Conservation (phyloP, 2,329 filamentous ascomycete genomes). For the Aspergillus uvarum region DNA sequence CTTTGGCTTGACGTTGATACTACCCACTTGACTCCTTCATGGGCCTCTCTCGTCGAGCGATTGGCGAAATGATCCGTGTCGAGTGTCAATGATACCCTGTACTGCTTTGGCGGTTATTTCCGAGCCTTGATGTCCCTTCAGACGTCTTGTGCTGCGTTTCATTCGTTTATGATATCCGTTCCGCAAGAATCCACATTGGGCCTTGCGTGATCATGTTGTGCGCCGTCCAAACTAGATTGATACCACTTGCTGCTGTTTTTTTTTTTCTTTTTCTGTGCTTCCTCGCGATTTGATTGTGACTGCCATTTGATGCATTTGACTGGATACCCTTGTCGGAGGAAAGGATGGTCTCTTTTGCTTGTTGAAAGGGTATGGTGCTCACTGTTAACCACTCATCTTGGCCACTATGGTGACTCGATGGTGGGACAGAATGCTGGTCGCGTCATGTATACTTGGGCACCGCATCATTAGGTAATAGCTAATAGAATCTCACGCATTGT, state of each 20-base stretch:
- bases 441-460: slow-evolving; percentile 25
- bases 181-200: slow-evolving; percentile 30
- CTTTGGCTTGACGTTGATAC: slow-evolving; percentile 14
- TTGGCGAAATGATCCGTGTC: slow-evolving; percentile 8
- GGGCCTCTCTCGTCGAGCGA: slow-evolving; percentile 13
- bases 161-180: slow-evolving; percentile 38
- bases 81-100: slow-evolving; percentile 35
- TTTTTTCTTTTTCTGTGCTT: slow-evolving; percentile 33
- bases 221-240: slow-evolving; percentile 36
- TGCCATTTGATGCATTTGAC: slow-evolving; percentile 28
- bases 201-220: slow-evolving; percentile 29
- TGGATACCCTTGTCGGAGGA: slow-evolving; percentile 39
- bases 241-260: slow-evolving; percentile 39
- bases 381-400: slow-evolving; percentile 20
- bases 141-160: slow-evolving; percentile 24
- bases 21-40: slow-evolving; percentile 28
- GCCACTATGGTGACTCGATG: slow-evolving; percentile 25
- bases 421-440: slow-evolving; percentile 13
- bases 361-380: slow-evolving; percentile 20
- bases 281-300: slow-evolving; percentile 22
- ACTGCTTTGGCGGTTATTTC: slow-evolving; percentile 30
- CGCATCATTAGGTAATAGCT: slow-evolving; percentile 39
- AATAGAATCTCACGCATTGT: slow-evolving; percentile 36
- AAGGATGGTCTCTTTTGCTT: slow-evolving; percentile 26
- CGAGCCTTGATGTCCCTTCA: slow-evolving; percentile 20